These are phyloP conservation scores for Hippophae tibetana DNA, from an alignment of 306 rosid genomes.

Conservation along the genomic window DNA sequence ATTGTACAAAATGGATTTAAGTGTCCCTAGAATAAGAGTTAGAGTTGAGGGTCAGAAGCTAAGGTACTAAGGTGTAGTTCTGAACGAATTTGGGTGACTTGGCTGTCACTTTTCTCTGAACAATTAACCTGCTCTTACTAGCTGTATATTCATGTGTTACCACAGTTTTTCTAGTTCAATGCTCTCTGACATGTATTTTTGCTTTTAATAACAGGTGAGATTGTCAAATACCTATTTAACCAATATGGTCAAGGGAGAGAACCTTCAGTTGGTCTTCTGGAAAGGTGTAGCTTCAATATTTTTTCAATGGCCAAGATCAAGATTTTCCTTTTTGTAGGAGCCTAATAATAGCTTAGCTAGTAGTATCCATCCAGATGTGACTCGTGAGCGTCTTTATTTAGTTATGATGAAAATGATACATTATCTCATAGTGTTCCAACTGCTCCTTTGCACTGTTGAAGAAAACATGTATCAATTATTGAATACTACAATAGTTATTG, in stretches of 20 bases:
- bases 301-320: conserved; percentile 1
- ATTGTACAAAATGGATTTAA: too few relatives aligned
- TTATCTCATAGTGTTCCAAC: neutral
- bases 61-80: too few relatives aligned
- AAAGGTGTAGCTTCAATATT: conserved; percentile 44
- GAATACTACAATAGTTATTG: neutral
- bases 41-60: too few relatives aligned
- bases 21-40: too few relatives aligned
- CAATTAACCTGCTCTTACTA: neutral
- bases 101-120: too few relatives aligned
- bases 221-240: conserved; percentile 71
- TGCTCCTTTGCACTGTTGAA: neutral
- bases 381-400: neutral
- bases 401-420: neutral
- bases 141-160: neutral
- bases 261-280: conserved; percentile 67
- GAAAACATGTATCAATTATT: neutral
- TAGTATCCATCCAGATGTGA: neutral
- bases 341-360: conserved; percentile 13
- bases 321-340: neutral
- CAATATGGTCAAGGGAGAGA: conserved; percentile 64
- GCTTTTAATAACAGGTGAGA: conserved; percentile 53
- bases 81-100: too few relatives aligned
- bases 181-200: conserved; percentile 14
- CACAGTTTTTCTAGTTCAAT: neutral